These are phyloP conservation scores for Oxyria digyna DNA, from an alignment of 148 eudicot genomes.

Conservation along the genomic window DNA sequence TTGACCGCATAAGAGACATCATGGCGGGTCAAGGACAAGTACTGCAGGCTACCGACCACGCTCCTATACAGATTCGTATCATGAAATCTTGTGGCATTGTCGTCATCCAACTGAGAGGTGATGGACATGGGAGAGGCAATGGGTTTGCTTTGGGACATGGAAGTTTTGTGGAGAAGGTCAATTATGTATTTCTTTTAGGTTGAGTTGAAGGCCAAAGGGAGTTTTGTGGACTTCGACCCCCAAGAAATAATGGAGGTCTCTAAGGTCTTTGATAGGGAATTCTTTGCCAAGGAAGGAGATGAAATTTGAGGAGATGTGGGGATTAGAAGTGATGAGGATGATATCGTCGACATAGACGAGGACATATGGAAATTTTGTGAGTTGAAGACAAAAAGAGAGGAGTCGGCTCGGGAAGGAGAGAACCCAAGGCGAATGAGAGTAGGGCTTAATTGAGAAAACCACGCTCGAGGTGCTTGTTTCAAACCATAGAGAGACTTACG, in stretches of 20 bases:
- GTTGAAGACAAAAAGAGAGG: background rate
- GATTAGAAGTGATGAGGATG: background rate
- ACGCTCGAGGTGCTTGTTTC: conserved; percentile 3
- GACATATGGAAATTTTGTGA: background rate
- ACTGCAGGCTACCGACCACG: background rate
- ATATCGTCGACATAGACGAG: background rate
- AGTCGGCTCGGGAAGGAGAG: background rate
- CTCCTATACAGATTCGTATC: background rate
- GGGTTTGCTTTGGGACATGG: background rate
- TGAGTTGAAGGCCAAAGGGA: background rate
- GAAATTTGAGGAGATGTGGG: background rate
- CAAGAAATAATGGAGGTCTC: background rate
- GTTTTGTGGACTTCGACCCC: background rate
- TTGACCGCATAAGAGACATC: background rate
- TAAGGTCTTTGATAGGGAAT: background rate
- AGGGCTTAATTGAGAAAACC: background rate
- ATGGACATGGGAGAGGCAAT: background rate
- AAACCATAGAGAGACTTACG: background rate
- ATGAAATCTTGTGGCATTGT: background rate
- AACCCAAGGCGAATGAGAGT: background rate
- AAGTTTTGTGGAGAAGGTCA: background rate
- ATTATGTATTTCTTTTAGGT: background rate
- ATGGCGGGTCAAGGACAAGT: background rate
- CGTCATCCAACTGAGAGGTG: too few species aligned
- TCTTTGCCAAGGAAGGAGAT: too few species aligned